Evolutionary conservation across 257 asterid species (phyloP), one percentile per base, ranked within the genome.

Genomic region (Echium plantagineum): DNA sequence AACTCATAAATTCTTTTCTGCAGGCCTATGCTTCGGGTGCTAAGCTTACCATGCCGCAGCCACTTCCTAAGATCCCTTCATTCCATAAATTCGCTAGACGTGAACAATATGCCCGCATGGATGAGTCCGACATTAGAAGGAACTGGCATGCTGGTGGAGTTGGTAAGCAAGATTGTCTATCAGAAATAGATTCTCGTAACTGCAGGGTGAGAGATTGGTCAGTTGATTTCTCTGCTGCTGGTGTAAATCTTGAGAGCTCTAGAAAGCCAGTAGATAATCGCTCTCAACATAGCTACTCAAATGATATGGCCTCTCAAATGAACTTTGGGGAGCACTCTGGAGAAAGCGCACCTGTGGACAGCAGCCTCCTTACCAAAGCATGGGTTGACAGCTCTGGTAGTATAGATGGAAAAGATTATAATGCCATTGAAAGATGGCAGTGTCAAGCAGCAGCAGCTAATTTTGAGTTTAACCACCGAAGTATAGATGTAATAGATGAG

Each of bases 171-270:
- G 98, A 91, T 77, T 85, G 95, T 75, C 71, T 82, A 62, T 88
- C 98, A 28, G 97, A 93, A 76, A 93, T 89, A 64, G 97, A 93
- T 75, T 93, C 99, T 35, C 81, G 99, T 79, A 93, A 89, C 79
- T 89, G 97, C 79, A 82, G 94, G 71, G 99, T 93, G 55, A 83
- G 97, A 82, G 96, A 93, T 69, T 93, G 99, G 99, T 71, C 99
- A 21, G 91, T 89, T 71, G 99, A 93, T 79, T 93, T 93, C 80
- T 83, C 99, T 59, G 94, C 94, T 68, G 83, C 97, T 74, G 93
- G 90, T 55, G 86, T 85, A 63, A 84, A 86, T 76, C 81, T 77
- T 57, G 95, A 84, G 71, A 76, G 79, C 67, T 78, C 96, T 21
- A 85, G 70, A 78, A 70, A 68, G 69, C 72, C 90, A 21, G 79